Conservation (phyloP, 2,329 filamentous ascomycete species). For the Colletotrichum lini region DNA sequence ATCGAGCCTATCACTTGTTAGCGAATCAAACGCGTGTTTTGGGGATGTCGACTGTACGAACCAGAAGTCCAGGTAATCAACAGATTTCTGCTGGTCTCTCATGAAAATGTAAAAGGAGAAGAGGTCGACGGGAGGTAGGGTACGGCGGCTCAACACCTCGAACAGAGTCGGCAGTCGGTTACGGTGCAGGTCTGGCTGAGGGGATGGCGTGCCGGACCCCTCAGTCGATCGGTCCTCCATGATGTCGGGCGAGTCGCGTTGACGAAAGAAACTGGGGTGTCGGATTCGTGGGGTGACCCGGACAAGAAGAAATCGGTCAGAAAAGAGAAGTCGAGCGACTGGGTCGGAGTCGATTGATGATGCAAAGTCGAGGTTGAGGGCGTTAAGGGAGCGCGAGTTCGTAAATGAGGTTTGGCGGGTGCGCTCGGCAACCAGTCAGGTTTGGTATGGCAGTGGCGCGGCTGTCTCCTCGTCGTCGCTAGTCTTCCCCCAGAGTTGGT, state of each 20-base stretch:
- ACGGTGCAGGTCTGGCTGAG: constrained; percentile 73
- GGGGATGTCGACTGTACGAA: constrained; percentile 59
- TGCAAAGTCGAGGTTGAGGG: constrained; percentile 22
- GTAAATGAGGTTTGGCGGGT: constrained; percentile 36
- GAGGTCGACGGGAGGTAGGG: constrained; percentile 94
- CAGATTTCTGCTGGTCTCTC: constrained; percentile 97
- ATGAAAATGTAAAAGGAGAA: constrained; percentile 99
- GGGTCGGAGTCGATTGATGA: not conserved
- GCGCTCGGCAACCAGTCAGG: constrained; percentile 16
- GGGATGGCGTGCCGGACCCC: constrained; percentile 61
- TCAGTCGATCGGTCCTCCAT: constrained; percentile 54
- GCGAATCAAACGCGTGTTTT: constrained; percentile 25
- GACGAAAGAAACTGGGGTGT: not conserved
- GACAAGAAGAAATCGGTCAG: constrained; percentile 8
- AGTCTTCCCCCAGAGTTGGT: constrained; percentile 5
- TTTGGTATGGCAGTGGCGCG: constrained; percentile 10
- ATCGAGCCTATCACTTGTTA: constrained; percentile 81
- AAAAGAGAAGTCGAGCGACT: not conserved
- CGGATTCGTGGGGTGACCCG: not conserved
- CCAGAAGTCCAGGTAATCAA: constrained; percentile 99
- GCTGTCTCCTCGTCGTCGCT: constrained; percentile 25
- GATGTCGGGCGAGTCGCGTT: constrained; percentile 39
- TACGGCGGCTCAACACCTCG: constrained; percentile 93
- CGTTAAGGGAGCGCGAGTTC: constrained; percentile 29
- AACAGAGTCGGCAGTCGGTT: constrained; percentile 95